A percentile compares a stretch with the other conserved stretches of the same genome.
Evolutionary conservation across 805 yeast species (phyloP).

Genomic region (Wickerhamomyces chaumierensis): DNA sequence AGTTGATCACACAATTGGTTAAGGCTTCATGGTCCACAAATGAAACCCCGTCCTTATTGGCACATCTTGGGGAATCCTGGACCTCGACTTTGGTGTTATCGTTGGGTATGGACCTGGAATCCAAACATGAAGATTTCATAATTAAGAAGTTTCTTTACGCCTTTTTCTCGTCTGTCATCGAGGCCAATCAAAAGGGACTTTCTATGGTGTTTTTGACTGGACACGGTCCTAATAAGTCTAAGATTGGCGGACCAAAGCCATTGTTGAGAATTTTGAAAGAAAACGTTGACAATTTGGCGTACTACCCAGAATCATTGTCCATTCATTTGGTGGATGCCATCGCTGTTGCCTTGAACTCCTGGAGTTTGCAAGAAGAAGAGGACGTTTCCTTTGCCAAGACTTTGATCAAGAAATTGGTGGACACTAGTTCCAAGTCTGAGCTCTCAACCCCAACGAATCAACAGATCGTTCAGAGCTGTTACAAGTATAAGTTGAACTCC

Average conservation of each 20-base stretch:
- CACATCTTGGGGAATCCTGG: slow-evolving; percentile 63
- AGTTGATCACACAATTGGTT: slow-evolving; percentile 46
- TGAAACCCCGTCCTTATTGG: slow-evolving; percentile 61
- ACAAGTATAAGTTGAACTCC: slow-evolving; percentile 47
- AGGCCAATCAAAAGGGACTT: slow-evolving; percentile 69
- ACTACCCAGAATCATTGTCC: slow-evolving; percentile 51
- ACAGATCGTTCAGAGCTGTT: slow-evolving; percentile 30
- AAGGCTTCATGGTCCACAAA: slow-evolving; percentile 33
- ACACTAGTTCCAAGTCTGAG: slow-evolving; percentile 5
- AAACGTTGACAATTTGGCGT: slow-evolving; percentile 36
- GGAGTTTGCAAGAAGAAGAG: slow-evolving; percentile 41
- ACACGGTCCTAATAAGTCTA: slow-evolving; percentile 16
- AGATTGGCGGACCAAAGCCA: slow-evolving; percentile 21
- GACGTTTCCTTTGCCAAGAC: slow-evolving; percentile 29
- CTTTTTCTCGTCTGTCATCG: slow-evolving; percentile 57
- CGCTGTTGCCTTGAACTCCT: slow-evolving; percentile 62
- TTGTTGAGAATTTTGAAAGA: slow-evolving; percentile 44
- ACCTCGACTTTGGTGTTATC: slow-evolving; percentile 51
- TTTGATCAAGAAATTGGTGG: slow-evolving; percentile 22
- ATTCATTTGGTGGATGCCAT: slow-evolving; percentile 63
- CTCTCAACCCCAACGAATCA: slow-evolving; percentile 1
- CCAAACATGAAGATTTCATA: slow-evolving; percentile 39
- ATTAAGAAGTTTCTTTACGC: slow-evolving; percentile 46
- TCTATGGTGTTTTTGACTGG: slow-evolving; percentile 61
- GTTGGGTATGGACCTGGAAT: slow-evolving; percentile 48